These are phyloP conservation scores for Geranomyces variabilis DNA, from an alignment of 192 early-diverging fungal species.

Conservation along the genomic window DNA sequence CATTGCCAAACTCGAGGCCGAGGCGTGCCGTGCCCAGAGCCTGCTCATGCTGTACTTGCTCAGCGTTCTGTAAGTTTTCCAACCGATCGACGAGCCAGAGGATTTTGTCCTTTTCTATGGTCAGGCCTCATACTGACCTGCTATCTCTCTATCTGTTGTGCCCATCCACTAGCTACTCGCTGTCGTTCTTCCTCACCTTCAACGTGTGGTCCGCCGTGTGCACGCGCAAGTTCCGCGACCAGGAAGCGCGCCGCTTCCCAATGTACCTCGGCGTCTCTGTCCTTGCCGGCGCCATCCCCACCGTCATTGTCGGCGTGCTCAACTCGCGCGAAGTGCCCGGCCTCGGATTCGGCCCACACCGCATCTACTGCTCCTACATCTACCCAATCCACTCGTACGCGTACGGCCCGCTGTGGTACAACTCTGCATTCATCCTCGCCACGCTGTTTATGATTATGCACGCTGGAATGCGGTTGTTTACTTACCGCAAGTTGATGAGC, in stretches of 20 bases:
- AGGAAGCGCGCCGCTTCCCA: slow-evolving; percentile 23
- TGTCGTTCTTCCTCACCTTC: slow-evolving; percentile 34
- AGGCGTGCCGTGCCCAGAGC: slow-evolving; percentile 18
- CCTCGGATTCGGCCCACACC: slow-evolving; percentile 21
- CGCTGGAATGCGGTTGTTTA: slow-evolving; percentile 6
- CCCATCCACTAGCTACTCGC: slow-evolving; percentile 15
- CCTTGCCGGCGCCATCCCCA: slow-evolving; percentile 19
- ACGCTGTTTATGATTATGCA: slow-evolving; percentile 24
- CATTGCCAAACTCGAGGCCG: slow-evolving; percentile 6
- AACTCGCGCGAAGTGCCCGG: slow-evolving; percentile 3
- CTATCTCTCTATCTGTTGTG: no score
- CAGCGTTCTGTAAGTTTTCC: slow-evolving; percentile 20
- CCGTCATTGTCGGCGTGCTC: slow-evolving; percentile 13
- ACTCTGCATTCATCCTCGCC: not conserved
- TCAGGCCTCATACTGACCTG: no score
- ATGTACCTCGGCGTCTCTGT: slow-evolving; percentile 20
- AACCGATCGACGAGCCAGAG: no score
- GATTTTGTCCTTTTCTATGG: no score
- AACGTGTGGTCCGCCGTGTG: slow-evolving; percentile 37
- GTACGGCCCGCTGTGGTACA: slow-evolving; percentile 29
- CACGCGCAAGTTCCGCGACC: slow-evolving; percentile 29
- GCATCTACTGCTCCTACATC: slow-evolving; percentile 28
- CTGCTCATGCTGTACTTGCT: slow-evolving; percentile 24
- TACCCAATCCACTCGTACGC: slow-evolving; percentile 24
- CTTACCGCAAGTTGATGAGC: slow-evolving; percentile 12